phyloP scores from a whole-genome alignment of 305 asterid genomes.

The Fraxinus xanthoxyloides region DNA sequence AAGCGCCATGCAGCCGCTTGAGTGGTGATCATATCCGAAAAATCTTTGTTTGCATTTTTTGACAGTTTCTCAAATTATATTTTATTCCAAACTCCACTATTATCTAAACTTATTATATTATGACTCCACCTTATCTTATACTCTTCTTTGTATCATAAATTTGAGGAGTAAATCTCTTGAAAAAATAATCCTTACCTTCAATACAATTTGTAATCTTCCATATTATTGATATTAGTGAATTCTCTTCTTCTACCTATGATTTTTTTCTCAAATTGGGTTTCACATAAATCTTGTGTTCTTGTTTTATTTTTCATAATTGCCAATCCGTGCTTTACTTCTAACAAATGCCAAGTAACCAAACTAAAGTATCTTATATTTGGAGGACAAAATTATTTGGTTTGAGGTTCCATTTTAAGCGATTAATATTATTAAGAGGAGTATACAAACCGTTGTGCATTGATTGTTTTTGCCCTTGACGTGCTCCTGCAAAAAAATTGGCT shows the following conservation, averaged over 20 bases:
- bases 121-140: background rate
- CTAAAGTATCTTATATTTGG: too few species aligned
- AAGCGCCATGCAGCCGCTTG: background rate
- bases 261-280: background rate
- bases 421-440: too few species aligned
- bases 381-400: too few species aligned
- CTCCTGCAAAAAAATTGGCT: too few species aligned
- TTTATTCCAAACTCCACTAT: background rate
- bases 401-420: too few species aligned
- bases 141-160: background rate
- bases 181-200: background rate
- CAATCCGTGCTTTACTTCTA: background rate
- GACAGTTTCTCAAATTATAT: background rate
- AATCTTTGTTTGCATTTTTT: background rate
- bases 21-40: background rate
- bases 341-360: too few species aligned
- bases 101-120: too few species aligned
- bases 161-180: background rate
- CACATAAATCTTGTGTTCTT: background rate
- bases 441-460: too few species aligned
- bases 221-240: background rate
- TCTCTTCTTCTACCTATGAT: background rate
- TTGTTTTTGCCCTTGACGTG: too few species aligned
- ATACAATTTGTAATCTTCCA: background rate
- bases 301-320: too few species aligned